Evolutionary conservation across 164 flowering plant genomes (phyloP).

Genomic region (Magnolia sinica): DNA sequence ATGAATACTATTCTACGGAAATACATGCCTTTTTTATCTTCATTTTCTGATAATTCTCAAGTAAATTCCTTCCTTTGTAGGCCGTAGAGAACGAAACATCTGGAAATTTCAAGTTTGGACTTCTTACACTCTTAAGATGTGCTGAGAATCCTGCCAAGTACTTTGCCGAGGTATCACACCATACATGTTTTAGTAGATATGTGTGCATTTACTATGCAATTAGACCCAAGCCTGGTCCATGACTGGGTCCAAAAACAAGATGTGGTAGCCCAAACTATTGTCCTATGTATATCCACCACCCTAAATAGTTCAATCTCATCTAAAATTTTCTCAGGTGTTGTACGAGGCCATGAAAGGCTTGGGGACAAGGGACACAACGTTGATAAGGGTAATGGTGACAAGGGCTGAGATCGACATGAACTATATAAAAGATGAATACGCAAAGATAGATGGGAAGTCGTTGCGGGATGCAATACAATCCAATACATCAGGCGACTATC

Average conservation of each 20-base stretch:
- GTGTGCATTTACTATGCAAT: too few species aligned
- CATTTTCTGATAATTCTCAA: neutral
- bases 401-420: slow-evolving; percentile 82
- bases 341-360: slow-evolving; percentile 76
- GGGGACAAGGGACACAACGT: slow-evolving; percentile 63
- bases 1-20: too few species aligned
- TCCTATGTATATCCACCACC: too few species aligned
- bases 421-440: slow-evolving; percentile 68
- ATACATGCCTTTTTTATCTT: neutral
- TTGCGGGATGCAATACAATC: slow-evolving; percentile 60
- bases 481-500: slow-evolving; percentile 70
- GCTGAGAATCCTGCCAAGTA: slow-evolving; percentile 61
- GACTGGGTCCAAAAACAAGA: neutral
- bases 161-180: slow-evolving; percentile 60
- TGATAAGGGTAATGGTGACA: slow-evolving; percentile 58
- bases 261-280: neutral
- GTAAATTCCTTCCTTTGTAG: slow-evolving; percentile 30
- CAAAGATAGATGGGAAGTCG: slow-evolving; percentile 47
- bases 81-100: slow-evolving; percentile 72
- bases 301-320: neutral
- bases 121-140: slow-evolving; percentile 56
- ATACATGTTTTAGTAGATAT: too few species aligned
- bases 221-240: neutral
- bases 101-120: slow-evolving; percentile 51
- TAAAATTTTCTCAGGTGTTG: slow-evolving; percentile 37